These are phyloP conservation scores for Chondrostereum purpureum DNA, from an alignment of 1,284 basidiomycete species.

Conservation along the genomic window DNA sequence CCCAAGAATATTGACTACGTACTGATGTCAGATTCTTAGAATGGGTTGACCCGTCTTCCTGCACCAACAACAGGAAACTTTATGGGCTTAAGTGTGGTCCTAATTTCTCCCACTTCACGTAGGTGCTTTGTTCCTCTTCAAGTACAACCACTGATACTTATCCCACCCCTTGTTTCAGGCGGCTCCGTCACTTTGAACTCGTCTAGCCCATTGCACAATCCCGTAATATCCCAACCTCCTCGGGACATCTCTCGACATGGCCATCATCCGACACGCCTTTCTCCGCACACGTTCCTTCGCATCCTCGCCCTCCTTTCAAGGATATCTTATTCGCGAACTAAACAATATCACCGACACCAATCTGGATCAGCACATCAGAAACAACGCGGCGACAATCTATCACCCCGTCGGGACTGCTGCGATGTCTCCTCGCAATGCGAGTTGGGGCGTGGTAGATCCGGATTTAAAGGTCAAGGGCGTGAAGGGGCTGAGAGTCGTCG, in stretches of 20 bases:
- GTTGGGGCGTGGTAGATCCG: constrained; percentile 41
- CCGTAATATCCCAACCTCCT: constrained; percentile 32
- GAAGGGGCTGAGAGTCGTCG: constrained; percentile 29
- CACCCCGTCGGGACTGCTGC: constrained; percentile 25
- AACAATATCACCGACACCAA: constrained; percentile 2
- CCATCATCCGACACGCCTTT: constrained; percentile 26
- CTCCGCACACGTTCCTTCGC: constrained; percentile 25
- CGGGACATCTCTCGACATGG: constrained; percentile 28
- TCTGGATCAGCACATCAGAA: constrained; percentile 16
- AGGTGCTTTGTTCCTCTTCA: constrained; percentile 12
- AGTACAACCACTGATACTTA: background rate
- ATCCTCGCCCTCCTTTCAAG: constrained; percentile 25
- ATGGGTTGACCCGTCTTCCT: constrained; percentile 4
- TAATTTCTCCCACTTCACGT: constrained; percentile 31
- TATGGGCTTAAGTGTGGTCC: constrained; percentile 19
- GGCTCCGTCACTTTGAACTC: constrained; percentile 30
- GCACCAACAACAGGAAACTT: constrained; percentile 20
- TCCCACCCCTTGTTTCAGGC: constrained; percentile 19
- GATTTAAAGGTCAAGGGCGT: constrained; percentile 33
- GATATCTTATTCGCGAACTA: constrained; percentile 21
- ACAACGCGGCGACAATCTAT: constrained; percentile 11
- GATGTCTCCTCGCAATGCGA: constrained; percentile 22
- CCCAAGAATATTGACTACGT: background rate
- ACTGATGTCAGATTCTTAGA: constrained; percentile 8
- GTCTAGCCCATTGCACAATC: constrained; percentile 30